phyloP scores from a whole-genome alignment of 1,284 basidiomycete species.

The Ceratobasidium sp. region DNA sequence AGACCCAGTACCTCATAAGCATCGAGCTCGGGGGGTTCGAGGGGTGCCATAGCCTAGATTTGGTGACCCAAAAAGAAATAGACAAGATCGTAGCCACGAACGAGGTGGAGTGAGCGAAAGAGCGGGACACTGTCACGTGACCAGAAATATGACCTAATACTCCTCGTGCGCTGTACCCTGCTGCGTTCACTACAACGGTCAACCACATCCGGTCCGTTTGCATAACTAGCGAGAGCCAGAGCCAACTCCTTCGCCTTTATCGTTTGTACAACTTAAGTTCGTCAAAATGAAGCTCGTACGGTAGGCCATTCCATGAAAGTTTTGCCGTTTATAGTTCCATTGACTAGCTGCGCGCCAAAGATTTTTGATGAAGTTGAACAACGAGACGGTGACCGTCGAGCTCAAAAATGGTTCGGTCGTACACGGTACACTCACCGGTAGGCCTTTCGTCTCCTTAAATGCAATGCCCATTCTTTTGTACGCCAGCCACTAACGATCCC shows the following conservation, averaged over 20 bases:
- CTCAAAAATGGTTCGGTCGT: slow-evolving; percentile 97
- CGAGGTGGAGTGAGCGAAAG: not conserved
- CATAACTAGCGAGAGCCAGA: slow-evolving; percentile 11
- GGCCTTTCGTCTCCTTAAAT: not conserved
- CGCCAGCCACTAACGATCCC: slow-evolving; percentile 15
- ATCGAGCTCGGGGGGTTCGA: slow-evolving; percentile 61
- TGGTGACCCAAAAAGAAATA: not conserved
- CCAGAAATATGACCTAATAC: slow-evolving; percentile 5
- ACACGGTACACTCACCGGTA: slow-evolving; percentile 97
- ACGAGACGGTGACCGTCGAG: slow-evolving; percentile 98
- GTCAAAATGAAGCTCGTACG: slow-evolving; percentile 65
- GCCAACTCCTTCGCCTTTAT: slow-evolving; percentile 44
- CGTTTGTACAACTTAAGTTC: slow-evolving; percentile 35
- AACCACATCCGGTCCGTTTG: slow-evolving; percentile 1
- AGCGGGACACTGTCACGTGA: slow-evolving; percentile 12
- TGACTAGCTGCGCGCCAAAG: slow-evolving; percentile 58
- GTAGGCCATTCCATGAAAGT: slow-evolving; percentile 53
- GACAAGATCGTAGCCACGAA: not conserved
- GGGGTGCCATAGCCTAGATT: slow-evolving; percentile 48
- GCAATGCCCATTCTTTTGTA: not conserved
- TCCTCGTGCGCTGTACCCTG: slow-evolving; percentile 7
- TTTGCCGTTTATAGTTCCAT: not conserved
- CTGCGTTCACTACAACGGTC: slow-evolving; percentile 6
- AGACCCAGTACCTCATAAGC: slow-evolving; percentile 83
- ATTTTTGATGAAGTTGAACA: slow-evolving; percentile 99